phyloP scores from a whole-genome alignment of 768 basidiomycete species.

The Clavulina sp. region DNA sequence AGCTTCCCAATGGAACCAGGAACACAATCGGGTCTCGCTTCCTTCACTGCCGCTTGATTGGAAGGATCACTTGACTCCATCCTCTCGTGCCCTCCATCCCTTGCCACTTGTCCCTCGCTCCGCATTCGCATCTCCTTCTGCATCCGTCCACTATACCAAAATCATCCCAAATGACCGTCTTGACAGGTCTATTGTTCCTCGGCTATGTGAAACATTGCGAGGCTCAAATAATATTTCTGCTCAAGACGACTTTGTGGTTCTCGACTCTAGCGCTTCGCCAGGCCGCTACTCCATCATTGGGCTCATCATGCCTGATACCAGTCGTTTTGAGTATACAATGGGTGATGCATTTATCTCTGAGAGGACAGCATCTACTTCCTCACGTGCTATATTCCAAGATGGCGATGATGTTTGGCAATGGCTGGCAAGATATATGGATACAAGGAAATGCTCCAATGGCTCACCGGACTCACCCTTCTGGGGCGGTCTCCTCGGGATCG shows the following conservation, averaged over 20 bases:
- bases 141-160: not conserved
- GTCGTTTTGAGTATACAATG: constrained; percentile 40
- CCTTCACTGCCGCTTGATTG: not conserved
- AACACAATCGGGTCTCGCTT: constrained; percentile 12
- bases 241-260: constrained; percentile 51
- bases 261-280: constrained; percentile 62
- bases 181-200: no score
- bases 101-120: not conserved
- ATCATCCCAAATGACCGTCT: no score
- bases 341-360: constrained; percentile 24
- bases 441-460: no score
- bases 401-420: constrained; percentile 48
- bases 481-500: constrained; percentile 63
- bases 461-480: constrained; percentile 54
- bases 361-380: not conserved
- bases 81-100: not conserved
- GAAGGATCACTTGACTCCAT: not conserved
- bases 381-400: not conserved
- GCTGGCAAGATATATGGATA: constrained; percentile 54
- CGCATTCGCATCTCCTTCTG: not conserved
- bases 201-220: no score
- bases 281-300: constrained; percentile 61
- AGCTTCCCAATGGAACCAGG: constrained; percentile 37
- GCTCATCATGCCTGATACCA: constrained; percentile 33
- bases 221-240: no score